Base-by-base conservation (phyloP, 345 rosid species). In the Populus simonii region DNA sequence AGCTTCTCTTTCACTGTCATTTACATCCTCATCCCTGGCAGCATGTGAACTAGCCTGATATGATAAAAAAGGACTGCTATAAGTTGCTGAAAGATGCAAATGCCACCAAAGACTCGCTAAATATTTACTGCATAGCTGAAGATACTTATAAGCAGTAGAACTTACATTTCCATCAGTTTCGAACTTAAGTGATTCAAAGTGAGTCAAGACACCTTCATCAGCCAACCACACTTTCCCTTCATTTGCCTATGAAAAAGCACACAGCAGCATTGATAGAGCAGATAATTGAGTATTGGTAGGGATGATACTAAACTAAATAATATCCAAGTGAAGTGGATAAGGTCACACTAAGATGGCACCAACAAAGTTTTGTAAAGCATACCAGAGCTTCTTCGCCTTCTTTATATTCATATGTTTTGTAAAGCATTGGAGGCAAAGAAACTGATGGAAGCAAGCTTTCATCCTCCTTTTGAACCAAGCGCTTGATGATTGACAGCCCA, bases 161-260 rank as follows among this genome's bases (percentile, higher is more conserved):
- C 89, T 80, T 89, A 96, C 99, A 65, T 51, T 78, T 84, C 79
- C 83, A 80, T 86, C 84, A 75, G 82, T 76, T 72, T 88, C 94
- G 68, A 92, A 73, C 84, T 91, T 87, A 18, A 96, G 92, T 12
- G 90, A 87, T 62, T 89, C 88, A 80, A 93, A 89, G 79, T 96
- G 94, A 81, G 92, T 72, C 81, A 87, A 61, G 79, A 88, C 89
- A 83, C 83, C 88, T 84, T 88, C 96, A 79, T 92, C 98, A 80
- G 90, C 92, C 83, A 96, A 78, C 99, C 99, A 96, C 61, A 93
- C 86, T 75, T 83, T 69, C 77, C 90, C 85, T 84, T 87, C 89
- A 74, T 71, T 84, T 74, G 78, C 93, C 97, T 93, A 85, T 74
- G 73, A 79, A 72, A 85, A 81, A 29, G 73, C 72, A 83, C 74